Conservation (phyloP, 2,329 filamentous ascomycete species). For the Trichoderma sp. region DNA sequence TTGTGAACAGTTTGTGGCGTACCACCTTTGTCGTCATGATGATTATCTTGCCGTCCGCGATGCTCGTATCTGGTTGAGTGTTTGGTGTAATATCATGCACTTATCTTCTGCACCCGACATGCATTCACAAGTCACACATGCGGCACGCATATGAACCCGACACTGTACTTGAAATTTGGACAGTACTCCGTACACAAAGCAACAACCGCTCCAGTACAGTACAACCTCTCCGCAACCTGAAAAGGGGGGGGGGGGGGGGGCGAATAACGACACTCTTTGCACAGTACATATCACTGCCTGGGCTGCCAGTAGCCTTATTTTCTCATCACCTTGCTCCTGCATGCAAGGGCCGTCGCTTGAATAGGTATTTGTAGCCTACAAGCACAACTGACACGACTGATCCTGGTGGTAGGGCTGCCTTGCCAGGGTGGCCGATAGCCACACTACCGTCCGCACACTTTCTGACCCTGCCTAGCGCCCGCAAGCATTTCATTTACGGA, state of each 20-base stretch:
- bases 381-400: constrained; percentile 8
- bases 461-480: constrained; percentile 3
- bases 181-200: neutral
- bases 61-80: constrained; percentile 15
- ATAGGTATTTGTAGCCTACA: neutral
- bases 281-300: neutral
- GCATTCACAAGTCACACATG: neutral
- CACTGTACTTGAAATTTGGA: neutral
- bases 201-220: neutral
- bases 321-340: neutral
- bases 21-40: constrained; percentile 15
- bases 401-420: constrained; percentile 21
- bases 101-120: neutral
- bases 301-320: neutral
- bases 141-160: neutral
- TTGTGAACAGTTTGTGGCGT: constrained; percentile 4
- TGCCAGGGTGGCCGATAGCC: constrained; percentile 5
- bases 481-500: constrained; percentile 9
- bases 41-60: neutral
- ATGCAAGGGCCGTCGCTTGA: constrained; percentile 3
- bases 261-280: neutral
- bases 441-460: neutral
- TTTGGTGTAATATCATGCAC: neutral
- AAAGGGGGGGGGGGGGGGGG: too few species aligned
- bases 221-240: neutral